Evolutionary conservation across 2,329 filamentous ascomycete genomes (phyloP).

Genomic region (Colletotrichum sp.): DNA sequence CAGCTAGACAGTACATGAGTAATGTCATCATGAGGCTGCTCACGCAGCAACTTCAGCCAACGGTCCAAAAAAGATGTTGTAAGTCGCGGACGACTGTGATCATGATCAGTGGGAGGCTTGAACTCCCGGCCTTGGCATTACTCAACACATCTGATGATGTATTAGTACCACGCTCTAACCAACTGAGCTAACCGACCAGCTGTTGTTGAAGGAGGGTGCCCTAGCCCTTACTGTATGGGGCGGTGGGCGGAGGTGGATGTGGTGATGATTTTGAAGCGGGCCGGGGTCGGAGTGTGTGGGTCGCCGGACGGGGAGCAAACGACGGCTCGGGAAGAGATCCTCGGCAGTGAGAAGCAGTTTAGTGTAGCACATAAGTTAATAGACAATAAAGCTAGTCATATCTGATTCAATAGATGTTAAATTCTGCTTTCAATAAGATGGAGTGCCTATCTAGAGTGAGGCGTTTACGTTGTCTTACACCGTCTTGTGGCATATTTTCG

Average conservation of each 20-base stretch:
- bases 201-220: not conserved
- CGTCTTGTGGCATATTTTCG: not conserved
- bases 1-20: not conserved
- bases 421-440: not conserved
- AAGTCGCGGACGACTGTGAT: no score
- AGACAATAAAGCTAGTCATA: not conserved
- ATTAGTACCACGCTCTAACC: conserved; percentile 3
- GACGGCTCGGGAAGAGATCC: not conserved
- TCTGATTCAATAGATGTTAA: not conserved
- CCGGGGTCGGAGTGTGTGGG: not conserved
- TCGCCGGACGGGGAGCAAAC: not conserved
- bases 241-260: not conserved
- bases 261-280: not conserved
- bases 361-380: not conserved
- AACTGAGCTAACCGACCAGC: not conserved
- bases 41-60: not conserved
- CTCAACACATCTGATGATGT: not conserved
- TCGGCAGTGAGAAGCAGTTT: not conserved
- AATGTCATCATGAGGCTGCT: not conserved
- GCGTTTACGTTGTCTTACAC: not conserved
- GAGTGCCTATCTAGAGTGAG: not conserved
- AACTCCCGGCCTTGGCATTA: not conserved
- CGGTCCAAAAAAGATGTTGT: not conserved
- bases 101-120: not conserved
- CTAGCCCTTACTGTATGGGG: not conserved